These are phyloP conservation scores for Erythrobasidium hasegawianum DNA, from an alignment of 1,284 basidiomycete species.

Conservation along the genomic window DNA sequence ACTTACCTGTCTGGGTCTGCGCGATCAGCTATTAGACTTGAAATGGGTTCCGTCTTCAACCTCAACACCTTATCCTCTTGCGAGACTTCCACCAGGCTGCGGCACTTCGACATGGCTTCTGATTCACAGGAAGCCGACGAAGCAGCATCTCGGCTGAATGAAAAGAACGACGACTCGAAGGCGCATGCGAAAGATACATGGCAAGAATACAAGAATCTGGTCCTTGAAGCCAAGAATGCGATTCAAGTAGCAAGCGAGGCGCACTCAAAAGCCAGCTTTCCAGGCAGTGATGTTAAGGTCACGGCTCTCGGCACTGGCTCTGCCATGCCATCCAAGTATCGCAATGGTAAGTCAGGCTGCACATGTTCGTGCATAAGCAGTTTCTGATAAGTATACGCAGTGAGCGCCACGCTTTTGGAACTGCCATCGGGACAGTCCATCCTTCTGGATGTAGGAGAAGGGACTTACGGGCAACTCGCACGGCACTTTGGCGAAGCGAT, in stretches of 20 bases:
- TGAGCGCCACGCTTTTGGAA: slow-evolving; percentile 68
- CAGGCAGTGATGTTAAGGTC: slow-evolving; percentile 65
- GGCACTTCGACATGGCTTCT: slow-evolving; percentile 41
- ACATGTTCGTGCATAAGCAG: background rate
- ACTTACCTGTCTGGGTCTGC: slow-evolving; percentile 40
- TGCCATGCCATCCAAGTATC: slow-evolving; percentile 73
- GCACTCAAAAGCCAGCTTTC: slow-evolving; percentile 36
- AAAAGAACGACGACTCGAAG: slow-evolving; percentile 34
- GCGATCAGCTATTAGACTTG: slow-evolving; percentile 45
- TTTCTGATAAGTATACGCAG: slow-evolving; percentile 51
- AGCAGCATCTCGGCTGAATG: slow-evolving; percentile 38
- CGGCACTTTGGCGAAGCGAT: slow-evolving; percentile 65
- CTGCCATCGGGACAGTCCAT: slow-evolving; percentile 66
- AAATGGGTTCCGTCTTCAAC: slow-evolving; percentile 31
- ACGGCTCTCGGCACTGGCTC: slow-evolving; percentile 85
- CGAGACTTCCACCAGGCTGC: slow-evolving; percentile 53
- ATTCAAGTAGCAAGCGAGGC: slow-evolving; percentile 26
- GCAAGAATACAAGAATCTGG: slow-evolving; percentile 40
- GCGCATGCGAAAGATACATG: slow-evolving; percentile 42
- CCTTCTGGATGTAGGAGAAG: slow-evolving; percentile 86
- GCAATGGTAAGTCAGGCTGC: slow-evolving; percentile 62
- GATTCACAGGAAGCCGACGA: slow-evolving; percentile 36
- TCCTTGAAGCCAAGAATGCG: slow-evolving; percentile 40
- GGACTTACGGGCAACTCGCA: slow-evolving; percentile 81
- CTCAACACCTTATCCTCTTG: slow-evolving; percentile 37